phyloP scores from a whole-genome alignment of 2,329 filamentous ascomycete genomes.

The Penicillium sp. region DNA sequence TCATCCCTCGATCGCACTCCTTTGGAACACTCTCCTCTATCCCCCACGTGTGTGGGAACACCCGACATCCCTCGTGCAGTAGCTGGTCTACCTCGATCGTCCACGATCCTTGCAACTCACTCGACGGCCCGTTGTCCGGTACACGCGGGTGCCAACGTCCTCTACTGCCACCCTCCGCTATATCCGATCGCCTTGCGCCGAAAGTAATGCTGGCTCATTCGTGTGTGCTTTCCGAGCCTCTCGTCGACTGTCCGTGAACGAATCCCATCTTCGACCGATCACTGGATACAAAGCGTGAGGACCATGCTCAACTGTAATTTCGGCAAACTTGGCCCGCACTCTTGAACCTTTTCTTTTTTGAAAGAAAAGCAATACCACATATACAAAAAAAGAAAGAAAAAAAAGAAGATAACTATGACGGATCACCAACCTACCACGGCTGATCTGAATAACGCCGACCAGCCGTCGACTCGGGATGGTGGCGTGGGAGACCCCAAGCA shows the following conservation, averaged over 20 bases:
- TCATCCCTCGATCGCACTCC: conserved; percentile 15
- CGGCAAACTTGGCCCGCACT: conserved; percentile 26
- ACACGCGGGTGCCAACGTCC: conserved; percentile 24
- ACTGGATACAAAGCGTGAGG: conserved; percentile 15
- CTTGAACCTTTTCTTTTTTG: conserved; percentile 12
- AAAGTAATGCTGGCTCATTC: conserved; percentile 39
- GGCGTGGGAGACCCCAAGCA: conserved; percentile 25
- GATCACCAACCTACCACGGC: conserved; percentile 33
- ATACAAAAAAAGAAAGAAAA: conserved; percentile 12
- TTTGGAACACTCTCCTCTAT: conserved; percentile 18
- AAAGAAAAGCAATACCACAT: conserved; percentile 3
- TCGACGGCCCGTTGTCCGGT: conserved; percentile 30
- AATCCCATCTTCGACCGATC: not conserved
- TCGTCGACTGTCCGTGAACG: conserved; percentile 29
- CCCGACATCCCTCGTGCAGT: conserved; percentile 31
- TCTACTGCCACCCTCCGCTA: conserved; percentile 22
- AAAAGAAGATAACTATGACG: conserved; percentile 35
- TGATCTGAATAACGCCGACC: conserved; percentile 35
- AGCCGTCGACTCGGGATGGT: conserved; percentile 28
- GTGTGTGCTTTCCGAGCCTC: conserved; percentile 28
- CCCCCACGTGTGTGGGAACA: conserved; percentile 21
- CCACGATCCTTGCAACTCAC: not conserved
- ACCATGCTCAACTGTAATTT: conserved; percentile 35
- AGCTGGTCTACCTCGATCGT: conserved; percentile 33
- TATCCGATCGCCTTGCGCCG: conserved; percentile 17